A percentile compares a stretch with the other conserved stretches of the same genome.
Evolutionary conservation across 352 stramenopile species (phyloP).

Genomic region (Thraustochytrium sp.): DNA sequence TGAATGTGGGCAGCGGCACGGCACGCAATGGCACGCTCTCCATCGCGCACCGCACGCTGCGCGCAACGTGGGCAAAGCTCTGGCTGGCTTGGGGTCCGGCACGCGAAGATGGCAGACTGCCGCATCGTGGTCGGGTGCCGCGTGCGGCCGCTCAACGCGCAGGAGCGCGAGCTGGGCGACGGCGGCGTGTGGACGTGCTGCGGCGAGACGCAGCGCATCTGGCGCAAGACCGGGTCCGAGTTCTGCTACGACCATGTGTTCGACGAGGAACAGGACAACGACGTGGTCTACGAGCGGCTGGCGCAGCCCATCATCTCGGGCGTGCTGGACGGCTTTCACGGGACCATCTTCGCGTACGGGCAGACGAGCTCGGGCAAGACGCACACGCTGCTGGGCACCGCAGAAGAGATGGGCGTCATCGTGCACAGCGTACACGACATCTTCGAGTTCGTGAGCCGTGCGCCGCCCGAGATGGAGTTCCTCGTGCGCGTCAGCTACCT

Average conservation of each 20-base stretch:
- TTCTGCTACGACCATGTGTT: constrained; percentile 76
- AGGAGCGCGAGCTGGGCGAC: constrained; percentile 9
- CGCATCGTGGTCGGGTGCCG: constrained; percentile 69
- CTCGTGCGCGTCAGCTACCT: constrained; percentile 69
- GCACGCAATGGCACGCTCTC: no score
- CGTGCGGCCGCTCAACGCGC: constrained; percentile 63
- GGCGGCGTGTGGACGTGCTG: neutral
- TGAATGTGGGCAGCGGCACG: no score
- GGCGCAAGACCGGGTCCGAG: neutral
- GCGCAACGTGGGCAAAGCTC: no score
- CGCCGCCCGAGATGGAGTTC: constrained; percentile 57
- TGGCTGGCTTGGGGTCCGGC: no score
- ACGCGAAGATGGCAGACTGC: neutral
- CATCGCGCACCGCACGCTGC: no score
- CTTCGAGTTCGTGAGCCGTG: neutral
- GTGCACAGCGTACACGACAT: constrained; percentile 37
- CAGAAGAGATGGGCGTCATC: constrained; percentile 37
- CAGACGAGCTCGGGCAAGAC: constrained; percentile 80
- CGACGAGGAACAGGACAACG: constrained; percentile 65
- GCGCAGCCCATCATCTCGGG: constrained; percentile 75
- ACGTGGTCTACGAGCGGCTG: constrained; percentile 79
- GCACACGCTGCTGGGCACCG: constrained; percentile 80
- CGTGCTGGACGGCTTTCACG: constrained; percentile 86
- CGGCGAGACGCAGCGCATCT: neutral
- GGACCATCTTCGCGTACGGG: constrained; percentile 86